Evolutionary conservation across 768 basidiomycete genomes (phyloP).

Genomic region (Amanita thiersii): DNA sequence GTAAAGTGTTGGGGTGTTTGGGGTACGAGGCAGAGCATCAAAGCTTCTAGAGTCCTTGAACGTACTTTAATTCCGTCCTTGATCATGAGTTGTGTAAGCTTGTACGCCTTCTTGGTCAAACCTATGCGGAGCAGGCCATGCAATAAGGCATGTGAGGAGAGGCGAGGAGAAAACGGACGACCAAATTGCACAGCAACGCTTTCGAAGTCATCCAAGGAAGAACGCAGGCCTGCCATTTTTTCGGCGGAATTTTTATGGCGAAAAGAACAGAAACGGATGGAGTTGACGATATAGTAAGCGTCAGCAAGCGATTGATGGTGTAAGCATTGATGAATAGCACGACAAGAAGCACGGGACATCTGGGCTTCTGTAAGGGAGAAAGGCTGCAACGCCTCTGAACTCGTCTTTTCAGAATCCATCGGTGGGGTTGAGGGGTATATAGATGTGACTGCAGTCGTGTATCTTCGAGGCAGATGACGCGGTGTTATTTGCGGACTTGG

Average conservation of each 20-base stretch:
- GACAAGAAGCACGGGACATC: constrained; percentile 30
- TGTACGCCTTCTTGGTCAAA: constrained; percentile 36
- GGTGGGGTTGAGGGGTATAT: not conserved
- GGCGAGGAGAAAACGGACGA: constrained; percentile 43
- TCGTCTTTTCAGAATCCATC: not conserved
- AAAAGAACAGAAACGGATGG: constrained; percentile 36
- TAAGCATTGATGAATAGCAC: constrained; percentile 42
- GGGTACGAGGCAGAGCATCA: constrained; percentile 23
- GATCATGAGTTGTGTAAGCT: constrained; percentile 45
- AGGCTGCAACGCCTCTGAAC: not conserved
- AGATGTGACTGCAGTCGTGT: not conserved
- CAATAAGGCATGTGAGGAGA: constrained; percentile 55
- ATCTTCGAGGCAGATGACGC: not conserved
- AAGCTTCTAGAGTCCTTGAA: constrained; percentile 37
- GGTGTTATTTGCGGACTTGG: no score
- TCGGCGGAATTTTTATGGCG: constrained; percentile 11
- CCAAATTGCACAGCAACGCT: constrained; percentile 15
- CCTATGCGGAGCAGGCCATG: constrained; percentile 56
- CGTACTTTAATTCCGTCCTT: constrained; percentile 42
- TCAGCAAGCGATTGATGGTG: constrained; percentile 34
- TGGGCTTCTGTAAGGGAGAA: constrained; percentile 4
- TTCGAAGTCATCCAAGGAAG: constrained; percentile 11
- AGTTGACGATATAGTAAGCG: constrained; percentile 52
- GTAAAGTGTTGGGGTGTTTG: constrained; percentile 51
- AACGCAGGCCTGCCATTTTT: constrained; percentile 4